Evolutionary conservation across 2,329 filamentous ascomycete species (phyloP), one percentile per base, ranked within the genome.

Genomic region (Cladobotryum protrusum): DNA sequence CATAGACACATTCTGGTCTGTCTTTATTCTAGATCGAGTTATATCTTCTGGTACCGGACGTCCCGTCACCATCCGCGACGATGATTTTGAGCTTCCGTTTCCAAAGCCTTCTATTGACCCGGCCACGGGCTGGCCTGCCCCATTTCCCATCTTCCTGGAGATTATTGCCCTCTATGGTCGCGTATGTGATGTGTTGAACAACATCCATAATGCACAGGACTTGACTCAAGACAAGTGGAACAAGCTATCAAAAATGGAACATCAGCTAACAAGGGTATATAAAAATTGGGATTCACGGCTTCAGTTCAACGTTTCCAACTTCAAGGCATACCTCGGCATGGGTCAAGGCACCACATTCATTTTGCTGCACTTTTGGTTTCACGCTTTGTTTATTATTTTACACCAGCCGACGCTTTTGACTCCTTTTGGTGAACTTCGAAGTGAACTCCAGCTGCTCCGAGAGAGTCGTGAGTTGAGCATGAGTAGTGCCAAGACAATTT

Each of bases 401-500:
- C 88, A 95, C 61, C 88, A 92, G 56, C 89, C 89, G 0, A 92
- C 88, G 0, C 71, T 95, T 2, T 72, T 95, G 47, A 86, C 89
- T 43, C 87, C 86, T 0, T 90, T 93, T 59, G 76, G 75, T n/a
- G 69, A 73, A 13, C 63, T 77, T 33, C 72, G 69, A 41, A 72
- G 70, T 50, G 83, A 86, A 47, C 77, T 88, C 45, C 85, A 89
- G 49, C 74, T 95, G 1, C 81, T 89, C 35, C 81, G 86, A 0
- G 88, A 93, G 61, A 93, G 88, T 56, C 83, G 87, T 49, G 88
- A 93, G 63, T 66, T 84, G 5, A 89, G 87, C 53, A 91, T 92
- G 85, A 91, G 87, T 13, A 92, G 88, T 19, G 90, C 89, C 12
- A 95, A 95, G 70, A 95, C 89, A 0, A 93, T 95, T 53, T 89